Evolutionary conservation across 441 rosid species (phyloP), one percentile per base, ranked within the genome.

Genomic region (Biscutella auriculata): DNA sequence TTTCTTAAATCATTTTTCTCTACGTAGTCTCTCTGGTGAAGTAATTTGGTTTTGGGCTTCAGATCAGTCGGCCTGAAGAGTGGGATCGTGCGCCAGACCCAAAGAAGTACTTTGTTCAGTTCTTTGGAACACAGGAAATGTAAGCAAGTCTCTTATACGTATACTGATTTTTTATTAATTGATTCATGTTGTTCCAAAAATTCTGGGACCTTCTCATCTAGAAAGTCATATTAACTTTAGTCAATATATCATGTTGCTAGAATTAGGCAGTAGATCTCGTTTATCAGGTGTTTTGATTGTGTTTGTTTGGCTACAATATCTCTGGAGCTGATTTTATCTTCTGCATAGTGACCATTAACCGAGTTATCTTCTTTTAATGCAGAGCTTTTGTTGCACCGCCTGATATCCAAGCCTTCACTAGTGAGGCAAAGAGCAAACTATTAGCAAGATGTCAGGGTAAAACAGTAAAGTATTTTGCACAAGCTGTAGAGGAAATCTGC

Each of bases 111-210:
- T 91, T 95, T 74, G 98, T 95, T 58, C 76, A 79, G 37, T 95
- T 90, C 79, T 95, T 88, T 66, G 97, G 99, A 70, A 90, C 99
- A n/a, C 66, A 84, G 71, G 97, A 94, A 79, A 90, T 95, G 97
- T 95, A 74, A 84, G 97, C 81, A 39, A 16, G 15, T 14, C 64
- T 26, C 39, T 55, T 55, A 29, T 51, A 28, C 50, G 40, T 45
- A 52, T 30, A 42, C 2, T 16, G 27, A 59, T 27, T 44, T 40
- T n/a, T 30, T 1, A 19, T 27, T 33, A 40, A 8, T 33, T 49
- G 34, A 52, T 34, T 19, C 59, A 4, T 55, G 28, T 5, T 47
- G 25, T 45, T 25, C 43, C n/a, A 1, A 17, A 36, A 29, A 19
- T 16, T 37, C 25, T 16, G 13, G 37, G 53, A 67, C 35, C 47